phyloP scores from a whole-genome alignment of 208 protist genomes.

The Porcisia deanei region DNA sequence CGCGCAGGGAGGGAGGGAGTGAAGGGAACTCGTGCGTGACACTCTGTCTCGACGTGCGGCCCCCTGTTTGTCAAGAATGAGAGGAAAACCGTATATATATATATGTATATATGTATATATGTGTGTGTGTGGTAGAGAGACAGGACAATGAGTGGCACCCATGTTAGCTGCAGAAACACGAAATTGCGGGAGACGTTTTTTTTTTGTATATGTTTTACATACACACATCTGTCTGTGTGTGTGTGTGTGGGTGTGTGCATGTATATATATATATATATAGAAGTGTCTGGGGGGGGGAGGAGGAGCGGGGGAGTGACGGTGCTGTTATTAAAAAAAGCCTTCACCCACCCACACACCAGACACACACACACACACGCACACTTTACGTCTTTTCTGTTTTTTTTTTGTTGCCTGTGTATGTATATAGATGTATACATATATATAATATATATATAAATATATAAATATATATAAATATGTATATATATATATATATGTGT shows the following conservation, averaged over 20 bases:
- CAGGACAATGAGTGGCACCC: background rate
- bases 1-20: too few species aligned
- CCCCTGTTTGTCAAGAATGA: too few species aligned
- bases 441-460: background rate
- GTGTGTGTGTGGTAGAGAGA: background rate
- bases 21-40: too few species aligned
- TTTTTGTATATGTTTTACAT: too few species aligned
- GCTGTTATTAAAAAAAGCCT: too few species aligned
- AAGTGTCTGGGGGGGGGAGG: too few species aligned
- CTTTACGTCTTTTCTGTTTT: conserved; percentile 6
- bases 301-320: background rate
- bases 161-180: background rate
- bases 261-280: background rate
- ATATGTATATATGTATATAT: too few species aligned
- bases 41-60: too few species aligned
- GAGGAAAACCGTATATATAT: too few species aligned
- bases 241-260: background rate
- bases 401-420: background rate
- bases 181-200: background rate
- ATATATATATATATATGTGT: too few species aligned
- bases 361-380: too few species aligned
- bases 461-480: background rate
- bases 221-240: background rate
- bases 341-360: too few species aligned
- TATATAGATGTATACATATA: background rate